These are phyloP conservation scores for Auricularia cornea DNA, from an alignment of 768 basidiomycete genomes.

Conservation along the genomic window DNA sequence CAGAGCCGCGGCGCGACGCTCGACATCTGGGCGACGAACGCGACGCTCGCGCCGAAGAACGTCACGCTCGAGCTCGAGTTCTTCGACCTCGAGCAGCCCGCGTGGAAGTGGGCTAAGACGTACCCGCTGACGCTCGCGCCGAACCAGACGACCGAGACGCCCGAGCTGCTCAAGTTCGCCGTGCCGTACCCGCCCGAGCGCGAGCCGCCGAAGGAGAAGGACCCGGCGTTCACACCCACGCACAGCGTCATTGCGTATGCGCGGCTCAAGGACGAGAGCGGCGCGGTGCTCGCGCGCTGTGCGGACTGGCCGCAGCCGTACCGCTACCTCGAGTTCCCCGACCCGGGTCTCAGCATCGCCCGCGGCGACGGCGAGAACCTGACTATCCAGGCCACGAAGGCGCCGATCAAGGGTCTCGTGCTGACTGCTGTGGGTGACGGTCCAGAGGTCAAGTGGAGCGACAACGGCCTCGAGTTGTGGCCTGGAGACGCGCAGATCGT, in stretches of 20 bases:
- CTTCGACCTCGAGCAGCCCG: slow-evolving; percentile 24
- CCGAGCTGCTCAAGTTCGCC: slow-evolving; percentile 21
- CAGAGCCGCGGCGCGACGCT: slow-evolving; percentile 17
- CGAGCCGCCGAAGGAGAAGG: slow-evolving; percentile 3
- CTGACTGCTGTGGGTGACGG: slow-evolving; percentile 15
- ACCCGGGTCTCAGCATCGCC: slow-evolving; percentile 14
- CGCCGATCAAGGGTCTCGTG: slow-evolving; percentile 18
- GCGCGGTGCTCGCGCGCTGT: slow-evolving; percentile 21
- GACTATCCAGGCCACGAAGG: slow-evolving; percentile 8
- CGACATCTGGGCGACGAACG: slow-evolving; percentile 36
- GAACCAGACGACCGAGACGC: slow-evolving; percentile 36
- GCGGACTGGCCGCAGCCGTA: slow-evolving; percentile 26
- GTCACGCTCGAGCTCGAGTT: slow-evolving; percentile 26
- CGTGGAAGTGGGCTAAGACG: slow-evolving; percentile 16
- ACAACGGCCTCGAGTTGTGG: slow-evolving; percentile 19
- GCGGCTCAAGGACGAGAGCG: slow-evolving; percentile 19
- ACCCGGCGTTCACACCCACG: slow-evolving; percentile 13
- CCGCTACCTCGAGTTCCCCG: slow-evolving; percentile 22
- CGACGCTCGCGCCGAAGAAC: slow-evolving; percentile 16
- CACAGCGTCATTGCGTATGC: slow-evolving; percentile 27
- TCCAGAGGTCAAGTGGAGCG: slow-evolving; percentile 19
- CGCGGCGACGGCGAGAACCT: slow-evolving; percentile 8
- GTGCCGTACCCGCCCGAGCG: slow-evolving; percentile 17
- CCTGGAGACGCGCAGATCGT: slow-evolving; percentile 15
- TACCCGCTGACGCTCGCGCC: slow-evolving; percentile 21